phyloP scores from a whole-genome alignment of 495 filamentous ascomycete genomes.

The Rhypophila decipiens region DNA sequence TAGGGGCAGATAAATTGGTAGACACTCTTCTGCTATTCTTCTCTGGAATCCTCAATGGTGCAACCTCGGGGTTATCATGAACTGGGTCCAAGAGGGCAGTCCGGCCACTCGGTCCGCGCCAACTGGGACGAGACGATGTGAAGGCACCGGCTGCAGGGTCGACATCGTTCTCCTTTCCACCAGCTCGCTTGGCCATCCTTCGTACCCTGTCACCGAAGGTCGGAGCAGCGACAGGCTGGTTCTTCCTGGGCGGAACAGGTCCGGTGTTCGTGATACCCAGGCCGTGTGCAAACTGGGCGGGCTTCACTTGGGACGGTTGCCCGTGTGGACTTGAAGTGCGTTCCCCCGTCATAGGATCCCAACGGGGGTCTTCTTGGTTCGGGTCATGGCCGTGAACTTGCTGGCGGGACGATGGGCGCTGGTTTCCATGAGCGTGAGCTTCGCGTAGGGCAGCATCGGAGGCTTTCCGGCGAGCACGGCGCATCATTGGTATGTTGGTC shows the following conservation, averaged over 20 bases:
- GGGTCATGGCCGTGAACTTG: conserved; percentile 3
- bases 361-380: conserved; percentile 27
- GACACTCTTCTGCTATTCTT: conserved; percentile 34
- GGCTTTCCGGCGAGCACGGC: conserved; percentile 39
- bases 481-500: conserved; percentile 45
- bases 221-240: conserved; percentile 4
- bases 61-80: conserved; percentile 33
- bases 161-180: conserved; percentile 13
- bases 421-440: conserved; percentile 24
- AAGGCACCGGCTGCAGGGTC: conserved; percentile 30
- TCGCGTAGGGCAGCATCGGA: conserved; percentile 34
- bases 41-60: conserved; percentile 39
- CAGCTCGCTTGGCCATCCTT: conserved; percentile 33
- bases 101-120: conserved; percentile 49
- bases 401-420: conserved; percentile 15
- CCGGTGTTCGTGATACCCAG: conserved; percentile 23
- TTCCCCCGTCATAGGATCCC: conserved; percentile 48
- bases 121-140: conserved; percentile 36
- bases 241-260: conserved; percentile 16
- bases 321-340: conserved; percentile 37
- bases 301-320: conserved; percentile 41
- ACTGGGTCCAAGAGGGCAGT: conserved; percentile 42
- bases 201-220: conserved; percentile 43
- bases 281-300: conserved; percentile 36
- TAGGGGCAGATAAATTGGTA: conserved; percentile 11